Conservation (phyloP, 192 early-diverging fungal species). For the Helicostylum pulchrum region DNA sequence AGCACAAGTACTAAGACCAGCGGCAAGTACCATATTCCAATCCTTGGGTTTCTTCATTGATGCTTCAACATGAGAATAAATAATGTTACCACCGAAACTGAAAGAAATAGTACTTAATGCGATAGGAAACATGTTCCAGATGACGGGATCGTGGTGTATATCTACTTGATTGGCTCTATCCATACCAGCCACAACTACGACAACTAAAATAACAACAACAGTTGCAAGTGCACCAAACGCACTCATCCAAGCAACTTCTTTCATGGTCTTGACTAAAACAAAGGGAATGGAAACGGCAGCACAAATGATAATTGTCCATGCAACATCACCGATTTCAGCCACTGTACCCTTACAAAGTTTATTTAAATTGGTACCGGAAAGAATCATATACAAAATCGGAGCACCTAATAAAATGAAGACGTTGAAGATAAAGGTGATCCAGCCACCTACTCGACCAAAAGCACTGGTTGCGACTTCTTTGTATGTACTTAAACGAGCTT, state of each 20-base stretch:
- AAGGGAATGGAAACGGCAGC: constrained; percentile 67
- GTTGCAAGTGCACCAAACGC: constrained; percentile 77
- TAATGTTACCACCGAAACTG: constrained; percentile 70
- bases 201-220: constrained; percentile 65
- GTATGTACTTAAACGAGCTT: constrained; percentile 50
- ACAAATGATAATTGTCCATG: constrained; percentile 68
- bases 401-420: constrained; percentile 66
- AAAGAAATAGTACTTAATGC: constrained; percentile 82
- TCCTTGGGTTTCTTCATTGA: constrained; percentile 67
- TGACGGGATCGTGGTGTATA: constrained; percentile 47
- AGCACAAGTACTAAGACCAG: constrained; percentile 62
- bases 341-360: constrained; percentile 46
- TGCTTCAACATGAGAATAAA: constrained; percentile 65
- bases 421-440: constrained; percentile 64
- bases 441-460: constrained; percentile 63
- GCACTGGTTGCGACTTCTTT: constrained; percentile 68
- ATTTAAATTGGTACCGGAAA: constrained; percentile 69
- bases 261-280: constrained; percentile 71
- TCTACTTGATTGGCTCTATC: constrained; percentile 34
- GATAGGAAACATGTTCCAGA: constrained; percentile 63
- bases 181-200: constrained; percentile 55
- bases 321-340: constrained; percentile 38
- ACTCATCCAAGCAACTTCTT: constrained; percentile 75
- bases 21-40: constrained; percentile 65
- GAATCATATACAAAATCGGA: constrained; percentile 65